phyloP scores from a whole-genome alignment of 163 green algal genomes.

The Prototheca wickerhamii region DNA sequence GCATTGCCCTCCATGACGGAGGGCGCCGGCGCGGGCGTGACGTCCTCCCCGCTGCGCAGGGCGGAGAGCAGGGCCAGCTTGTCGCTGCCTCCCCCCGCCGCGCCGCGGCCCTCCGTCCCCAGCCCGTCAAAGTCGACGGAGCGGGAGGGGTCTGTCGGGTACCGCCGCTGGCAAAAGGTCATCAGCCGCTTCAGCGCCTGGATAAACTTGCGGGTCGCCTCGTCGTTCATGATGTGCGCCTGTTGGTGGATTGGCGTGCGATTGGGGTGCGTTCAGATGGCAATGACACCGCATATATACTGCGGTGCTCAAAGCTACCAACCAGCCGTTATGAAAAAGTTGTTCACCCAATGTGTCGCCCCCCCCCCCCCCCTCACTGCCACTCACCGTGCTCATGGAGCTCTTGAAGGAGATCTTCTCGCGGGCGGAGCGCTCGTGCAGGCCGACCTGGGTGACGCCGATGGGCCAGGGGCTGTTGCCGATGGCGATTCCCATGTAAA shows the following conservation, averaged over 20 bases:
- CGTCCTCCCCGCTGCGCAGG: constrained; percentile 48
- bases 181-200: constrained; percentile 84
- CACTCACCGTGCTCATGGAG: constrained; percentile 37
- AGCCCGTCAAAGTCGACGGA: constrained; percentile 75
- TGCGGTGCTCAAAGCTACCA: not conserved
- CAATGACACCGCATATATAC: not conserved
- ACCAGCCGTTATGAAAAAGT: not conserved
- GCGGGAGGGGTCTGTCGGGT: constrained; percentile 78
- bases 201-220: constrained; percentile 90
- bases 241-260: constrained; percentile 8
- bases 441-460: constrained; percentile 92
- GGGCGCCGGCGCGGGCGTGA: constrained; percentile 48
- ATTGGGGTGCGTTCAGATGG: not conserved
- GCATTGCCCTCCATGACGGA: constrained; percentile 54
- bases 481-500: constrained; percentile 91
- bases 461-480: constrained; percentile 98
- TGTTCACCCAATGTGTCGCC: not conserved
- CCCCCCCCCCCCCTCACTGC: constrained; percentile 6
- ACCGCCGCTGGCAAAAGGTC: constrained; percentile 74
- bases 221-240: constrained; percentile 97
- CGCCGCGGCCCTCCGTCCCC: constrained; percentile 46
- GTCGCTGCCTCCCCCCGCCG: constrained; percentile 47
- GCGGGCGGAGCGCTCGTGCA: constrained; percentile 91
- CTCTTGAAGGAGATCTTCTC: constrained; percentile 86
- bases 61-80: constrained; percentile 69